Percentiles rank a stretch among this genome's conserved stretches.
Conservation (phyloP, 192 early-diverging fungal genomes). For the Coemansia sp. region DNA sequence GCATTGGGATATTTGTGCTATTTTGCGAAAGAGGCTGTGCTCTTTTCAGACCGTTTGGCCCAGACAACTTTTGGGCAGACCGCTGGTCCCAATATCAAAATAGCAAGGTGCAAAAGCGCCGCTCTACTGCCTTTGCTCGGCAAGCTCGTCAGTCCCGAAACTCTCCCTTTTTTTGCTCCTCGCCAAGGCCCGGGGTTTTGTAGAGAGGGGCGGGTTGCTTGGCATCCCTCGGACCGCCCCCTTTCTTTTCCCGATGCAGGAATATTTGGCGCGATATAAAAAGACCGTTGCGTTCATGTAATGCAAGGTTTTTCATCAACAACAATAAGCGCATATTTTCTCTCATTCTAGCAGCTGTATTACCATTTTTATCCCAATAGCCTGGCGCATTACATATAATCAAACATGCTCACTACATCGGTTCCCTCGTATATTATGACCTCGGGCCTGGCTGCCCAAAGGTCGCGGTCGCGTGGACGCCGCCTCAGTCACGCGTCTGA, state of each 20-base stretch:
- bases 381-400: background rate
- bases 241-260: slow-evolving; percentile 6
- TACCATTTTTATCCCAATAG: background rate
- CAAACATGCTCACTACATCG: slow-evolving; percentile 10
- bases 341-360: background rate
- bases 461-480: slow-evolving; percentile 21
- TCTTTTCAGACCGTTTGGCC: background rate
- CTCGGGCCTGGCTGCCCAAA: slow-evolving; percentile 46
- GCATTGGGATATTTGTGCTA: background rate
- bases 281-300: background rate
- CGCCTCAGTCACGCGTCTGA: slow-evolving; percentile 32
- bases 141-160: no score
- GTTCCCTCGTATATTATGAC: slow-evolving; percentile 48
- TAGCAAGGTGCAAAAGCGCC: no score
- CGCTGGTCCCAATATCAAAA: no score
- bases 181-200: no score
- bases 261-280: slow-evolving; percentile 4
- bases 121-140: no score
- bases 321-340: background rate
- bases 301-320: background rate
- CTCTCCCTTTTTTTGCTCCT: no score
- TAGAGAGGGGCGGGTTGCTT: no score
- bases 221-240: background rate
- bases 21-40: background rate
- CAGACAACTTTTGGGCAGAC: no score